Evolutionary conservation across 257 asterid genomes (phyloP).

Genomic region (Solanum appendiculatum): DNA sequence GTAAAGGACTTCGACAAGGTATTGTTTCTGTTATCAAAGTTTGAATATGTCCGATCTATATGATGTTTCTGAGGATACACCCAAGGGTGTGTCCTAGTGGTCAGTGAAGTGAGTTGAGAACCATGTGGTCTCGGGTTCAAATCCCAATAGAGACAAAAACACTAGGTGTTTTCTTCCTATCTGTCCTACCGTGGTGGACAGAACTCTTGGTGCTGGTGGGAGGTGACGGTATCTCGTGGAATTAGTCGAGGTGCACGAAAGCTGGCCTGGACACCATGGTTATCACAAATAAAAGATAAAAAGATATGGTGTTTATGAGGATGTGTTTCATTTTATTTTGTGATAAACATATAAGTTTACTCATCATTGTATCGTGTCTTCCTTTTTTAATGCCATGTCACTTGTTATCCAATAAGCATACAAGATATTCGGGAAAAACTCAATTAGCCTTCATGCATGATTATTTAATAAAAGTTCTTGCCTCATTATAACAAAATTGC

Average conservation of each 20-base stretch:
- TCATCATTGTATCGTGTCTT: not conserved
- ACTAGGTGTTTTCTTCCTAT: not conserved
- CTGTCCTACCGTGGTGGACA: not conserved
- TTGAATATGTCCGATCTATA: not conserved
- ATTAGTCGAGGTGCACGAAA: not conserved
- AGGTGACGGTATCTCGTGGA: not conserved
- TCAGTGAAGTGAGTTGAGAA: not conserved
- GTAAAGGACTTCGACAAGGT: conserved; percentile 98
- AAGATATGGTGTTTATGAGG: not conserved
- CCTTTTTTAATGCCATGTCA: not conserved
- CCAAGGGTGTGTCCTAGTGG: not conserved
- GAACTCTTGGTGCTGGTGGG: not conserved
- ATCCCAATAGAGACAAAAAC: not conserved
- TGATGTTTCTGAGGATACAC: not conserved
- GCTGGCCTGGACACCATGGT: not conserved
- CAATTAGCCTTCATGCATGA: not conserved
- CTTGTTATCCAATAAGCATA: not conserved
- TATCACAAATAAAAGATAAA: too few relatives aligned
- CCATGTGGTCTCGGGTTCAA: not conserved
- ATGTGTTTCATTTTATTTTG: not conserved
- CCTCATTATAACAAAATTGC: not conserved
- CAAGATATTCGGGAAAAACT: not conserved
- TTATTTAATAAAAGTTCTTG: not conserved
- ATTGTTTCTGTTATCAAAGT: not conserved
- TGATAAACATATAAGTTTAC: not conserved